phyloP scores from a whole-genome alignment of 2,329 filamentous ascomycete species.

The Stachybotrys chlorohalonatus region DNA sequence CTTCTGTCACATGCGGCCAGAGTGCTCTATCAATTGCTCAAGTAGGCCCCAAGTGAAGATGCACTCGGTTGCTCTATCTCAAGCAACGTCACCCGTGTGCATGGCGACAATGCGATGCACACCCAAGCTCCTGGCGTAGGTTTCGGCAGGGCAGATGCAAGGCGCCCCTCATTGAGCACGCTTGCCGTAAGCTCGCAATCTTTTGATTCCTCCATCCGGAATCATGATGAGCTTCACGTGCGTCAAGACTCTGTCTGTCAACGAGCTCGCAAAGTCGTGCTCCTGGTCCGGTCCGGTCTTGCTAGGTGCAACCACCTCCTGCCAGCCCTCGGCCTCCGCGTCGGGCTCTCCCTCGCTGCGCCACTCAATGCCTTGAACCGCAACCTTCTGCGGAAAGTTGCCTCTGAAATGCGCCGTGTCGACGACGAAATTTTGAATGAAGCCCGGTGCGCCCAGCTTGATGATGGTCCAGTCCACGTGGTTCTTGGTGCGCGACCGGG shows the following conservation, averaged over 20 bases:
- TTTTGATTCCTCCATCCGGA: slow-evolving; percentile 87
- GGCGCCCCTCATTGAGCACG: not conserved
- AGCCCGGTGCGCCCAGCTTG: slow-evolving; percentile 57
- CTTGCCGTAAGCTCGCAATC: slow-evolving; percentile 49
- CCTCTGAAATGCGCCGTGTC: slow-evolving; percentile 79
- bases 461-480: slow-evolving; percentile 80
- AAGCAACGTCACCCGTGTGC: too few relatives aligned
- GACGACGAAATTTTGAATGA: slow-evolving; percentile 58
- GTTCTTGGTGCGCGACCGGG: slow-evolving; percentile 58
- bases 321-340: slow-evolving; percentile 52
- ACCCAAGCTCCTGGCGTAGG: too few relatives aligned
- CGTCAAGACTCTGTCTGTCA: slow-evolving; percentile 55
- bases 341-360: slow-evolving; percentile 43
- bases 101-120: too few relatives aligned
- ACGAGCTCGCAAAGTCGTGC: slow-evolving; percentile 52
- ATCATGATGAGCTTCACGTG: slow-evolving; percentile 90
- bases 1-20: too few relatives aligned
- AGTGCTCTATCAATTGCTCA: too few relatives aligned
- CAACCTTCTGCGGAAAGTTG: slow-evolving; percentile 73
- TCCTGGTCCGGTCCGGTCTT: slow-evolving; percentile 66
- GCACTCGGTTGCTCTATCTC: too few relatives aligned
- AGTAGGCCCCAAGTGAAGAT: too few relatives aligned
- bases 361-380: slow-evolving; percentile 54
- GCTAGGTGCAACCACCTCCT: slow-evolving; percentile 54
- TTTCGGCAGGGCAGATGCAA: not conserved